Conservation (phyloP, 352 stramenopile genomes). For the Phytophthora syringae region DNA sequence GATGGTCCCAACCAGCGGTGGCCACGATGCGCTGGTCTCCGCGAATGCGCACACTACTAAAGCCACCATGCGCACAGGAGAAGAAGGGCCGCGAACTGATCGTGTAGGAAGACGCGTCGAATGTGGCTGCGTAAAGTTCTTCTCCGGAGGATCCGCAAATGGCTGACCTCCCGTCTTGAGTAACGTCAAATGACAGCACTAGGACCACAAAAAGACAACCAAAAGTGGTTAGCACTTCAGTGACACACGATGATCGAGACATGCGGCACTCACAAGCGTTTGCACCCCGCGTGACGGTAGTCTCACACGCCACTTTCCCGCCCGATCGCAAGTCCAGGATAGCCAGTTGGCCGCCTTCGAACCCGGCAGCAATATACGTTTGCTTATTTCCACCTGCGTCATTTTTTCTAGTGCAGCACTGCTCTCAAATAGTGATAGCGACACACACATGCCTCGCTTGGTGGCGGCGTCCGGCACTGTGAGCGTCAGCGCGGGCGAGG, state of each 20-base stretch:
- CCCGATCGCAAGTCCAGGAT: constrained; percentile 66
- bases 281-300: constrained; percentile 46
- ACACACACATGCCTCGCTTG: constrained; percentile 63
- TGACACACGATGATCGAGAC: neutral
- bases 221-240: constrained; percentile 12
- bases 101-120: constrained; percentile 51
- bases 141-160: constrained; percentile 73
- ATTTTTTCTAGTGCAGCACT: constrained; percentile 24
- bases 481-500: constrained; percentile 40
- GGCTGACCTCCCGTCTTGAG: constrained; percentile 49
- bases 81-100: constrained; percentile 61
- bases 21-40: constrained; percentile 80
- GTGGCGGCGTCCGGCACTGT: constrained; percentile 30
- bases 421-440: constrained; percentile 43
- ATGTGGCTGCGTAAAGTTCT: constrained; percentile 50
- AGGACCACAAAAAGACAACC: constrained; percentile 4
- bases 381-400: constrained; percentile 22
- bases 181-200: constrained; percentile 83
- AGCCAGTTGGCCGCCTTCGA: constrained; percentile 76
- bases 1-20: constrained; percentile 81
- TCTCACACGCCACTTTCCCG: constrained; percentile 57
- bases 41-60: constrained; percentile 72
- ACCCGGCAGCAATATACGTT: constrained; percentile 65
- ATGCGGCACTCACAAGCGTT: constrained; percentile 55
- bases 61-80: constrained; percentile 60